phyloP scores from a whole-genome alignment of 2,329 filamentous ascomycete genomes.

The Aureobasidium melanogenum region DNA sequence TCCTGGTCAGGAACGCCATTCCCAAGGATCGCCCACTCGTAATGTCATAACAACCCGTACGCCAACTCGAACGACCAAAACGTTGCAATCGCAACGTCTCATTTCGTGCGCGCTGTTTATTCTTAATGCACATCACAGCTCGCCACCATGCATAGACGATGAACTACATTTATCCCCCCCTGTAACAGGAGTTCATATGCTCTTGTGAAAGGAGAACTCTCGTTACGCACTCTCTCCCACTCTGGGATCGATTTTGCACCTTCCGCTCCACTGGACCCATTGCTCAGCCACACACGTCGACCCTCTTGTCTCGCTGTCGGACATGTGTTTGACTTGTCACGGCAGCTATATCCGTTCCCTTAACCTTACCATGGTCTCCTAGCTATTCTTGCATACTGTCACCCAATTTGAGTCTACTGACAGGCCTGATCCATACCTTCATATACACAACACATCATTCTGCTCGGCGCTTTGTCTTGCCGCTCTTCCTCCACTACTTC shows the following conservation, averaged over 20 bases:
- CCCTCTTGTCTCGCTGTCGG: not conserved
- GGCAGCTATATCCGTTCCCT: not conserved
- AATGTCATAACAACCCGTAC: constrained; percentile 8
- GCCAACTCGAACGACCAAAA: constrained; percentile 2
- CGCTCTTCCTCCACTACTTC: not conserved
- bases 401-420: not conserved
- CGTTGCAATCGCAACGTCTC: constrained; percentile 9
- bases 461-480: not conserved
- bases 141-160: constrained; percentile 9
- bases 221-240: not conserved
- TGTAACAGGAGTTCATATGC: not conserved
- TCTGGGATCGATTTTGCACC: not conserved
- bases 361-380: not conserved
- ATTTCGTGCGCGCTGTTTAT: constrained; percentile 3
- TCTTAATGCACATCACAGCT: not conserved
- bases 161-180: not conserved
- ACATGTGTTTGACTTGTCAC: constrained; percentile 10
- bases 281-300: constrained; percentile 5
- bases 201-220: constrained; percentile 4
- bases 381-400: not conserved
- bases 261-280: constrained; percentile 1
- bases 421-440: not conserved
- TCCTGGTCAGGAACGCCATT: not conserved
- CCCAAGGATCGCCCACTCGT: not conserved
- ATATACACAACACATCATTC: not conserved